phyloP scores from a whole-genome alignment of 2,329 filamentous ascomycete genomes.

The Neurospora crassa region DNA sequence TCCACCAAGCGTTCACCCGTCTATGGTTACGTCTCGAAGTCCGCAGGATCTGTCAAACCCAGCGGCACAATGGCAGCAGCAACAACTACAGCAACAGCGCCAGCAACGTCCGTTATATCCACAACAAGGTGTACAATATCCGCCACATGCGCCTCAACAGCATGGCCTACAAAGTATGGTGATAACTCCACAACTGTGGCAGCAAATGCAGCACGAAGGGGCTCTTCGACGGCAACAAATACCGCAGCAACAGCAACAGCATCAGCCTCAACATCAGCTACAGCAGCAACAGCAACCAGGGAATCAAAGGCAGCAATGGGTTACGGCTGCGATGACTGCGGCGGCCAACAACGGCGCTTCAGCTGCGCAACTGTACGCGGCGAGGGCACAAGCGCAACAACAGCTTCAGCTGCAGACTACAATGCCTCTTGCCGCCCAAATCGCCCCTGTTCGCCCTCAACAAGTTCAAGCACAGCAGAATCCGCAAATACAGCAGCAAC shows the following conservation, averaged over 20 bases:
- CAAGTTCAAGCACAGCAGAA: neutral
- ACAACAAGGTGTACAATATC: constrained; percentile 4
- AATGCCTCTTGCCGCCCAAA: neutral
- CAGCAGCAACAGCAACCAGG: neutral
- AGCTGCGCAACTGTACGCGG: neutral
- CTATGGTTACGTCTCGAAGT: neutral
- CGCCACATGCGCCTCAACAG: constrained; percentile 4
- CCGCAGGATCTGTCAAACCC: neutral
- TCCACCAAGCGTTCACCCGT: neutral
- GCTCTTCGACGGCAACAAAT: neutral
- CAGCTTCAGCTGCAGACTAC: neutral
- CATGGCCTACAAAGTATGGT: neutral
- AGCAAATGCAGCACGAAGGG: neutral
- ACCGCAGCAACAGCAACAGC: neutral
- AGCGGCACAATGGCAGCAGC: constrained; percentile 1
- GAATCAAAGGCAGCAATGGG: neutral
- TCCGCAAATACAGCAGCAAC: neutral
- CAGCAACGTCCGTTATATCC: constrained; percentile 9
- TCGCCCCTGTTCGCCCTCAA: neutral
- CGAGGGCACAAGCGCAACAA: neutral
- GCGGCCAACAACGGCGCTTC: neutral
- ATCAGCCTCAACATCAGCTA: neutral
- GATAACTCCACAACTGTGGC: neutral
- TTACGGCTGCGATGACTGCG: neutral
- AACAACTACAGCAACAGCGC: constrained; percentile 2